Evolutionary conservation across 2,329 filamentous ascomycete species (phyloP).

Genomic region (Paracamarosporium sp.): DNA sequence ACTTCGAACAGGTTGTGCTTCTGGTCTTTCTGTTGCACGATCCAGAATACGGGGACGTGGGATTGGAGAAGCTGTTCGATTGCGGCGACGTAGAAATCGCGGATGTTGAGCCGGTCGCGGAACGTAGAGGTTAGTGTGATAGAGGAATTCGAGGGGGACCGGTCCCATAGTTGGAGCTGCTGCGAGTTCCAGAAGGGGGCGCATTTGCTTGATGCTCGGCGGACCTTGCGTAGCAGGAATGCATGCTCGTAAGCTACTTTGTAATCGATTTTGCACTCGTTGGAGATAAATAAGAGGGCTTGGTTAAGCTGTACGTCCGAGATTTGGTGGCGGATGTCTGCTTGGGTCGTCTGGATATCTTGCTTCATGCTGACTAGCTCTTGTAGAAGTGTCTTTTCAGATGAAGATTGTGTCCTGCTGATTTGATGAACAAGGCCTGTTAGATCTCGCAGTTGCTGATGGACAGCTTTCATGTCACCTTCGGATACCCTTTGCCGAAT

Average conservation of each 20-base stretch:
- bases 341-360: slow-evolving; percentile 7
- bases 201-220: slow-evolving; percentile 8
- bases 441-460: neutral
- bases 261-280: slow-evolving; percentile 10
- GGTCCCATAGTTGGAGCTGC: slow-evolving; percentile 12
- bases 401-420: neutral
- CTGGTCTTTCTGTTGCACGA: slow-evolving; percentile 7
- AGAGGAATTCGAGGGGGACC: slow-evolving; percentile 1
- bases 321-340: slow-evolving; percentile 9
- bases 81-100: slow-evolving; percentile 11
- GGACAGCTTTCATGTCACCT: slow-evolving; percentile 1
- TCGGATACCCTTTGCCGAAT: neutral
- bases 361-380: slow-evolving; percentile 8
- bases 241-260: slow-evolving; percentile 6
- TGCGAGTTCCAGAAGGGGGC: slow-evolving; percentile 14
- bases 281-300: slow-evolving; percentile 6
- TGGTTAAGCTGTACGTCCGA: slow-evolving; percentile 13
- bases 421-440: neutral
- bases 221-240: slow-evolving; percentile 6
- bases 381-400: slow-evolving; percentile 4
- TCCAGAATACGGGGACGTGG: slow-evolving; percentile 10
- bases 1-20: slow-evolving; percentile 10
- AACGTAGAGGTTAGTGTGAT: slow-evolving; percentile 10
- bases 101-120: slow-evolving; percentile 14
- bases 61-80: slow-evolving; percentile 17